Percentiles rank a stretch among this genome's conserved stretches.
phyloP scores from a whole-genome alignment of 208 protist species.

The Leishmania gerbilli region DNA sequence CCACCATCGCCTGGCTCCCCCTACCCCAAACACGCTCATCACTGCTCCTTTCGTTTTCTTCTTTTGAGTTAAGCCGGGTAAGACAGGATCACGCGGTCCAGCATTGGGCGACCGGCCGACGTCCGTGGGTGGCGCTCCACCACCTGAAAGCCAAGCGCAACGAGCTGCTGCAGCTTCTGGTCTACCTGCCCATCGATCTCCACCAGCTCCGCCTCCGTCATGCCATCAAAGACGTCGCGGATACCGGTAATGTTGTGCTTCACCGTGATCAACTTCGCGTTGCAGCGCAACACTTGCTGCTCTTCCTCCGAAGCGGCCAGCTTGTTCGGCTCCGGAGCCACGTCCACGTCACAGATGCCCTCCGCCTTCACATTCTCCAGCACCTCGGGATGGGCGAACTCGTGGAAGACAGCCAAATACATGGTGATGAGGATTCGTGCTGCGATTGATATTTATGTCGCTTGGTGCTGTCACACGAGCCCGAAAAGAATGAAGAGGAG shows the following conservation, averaged over 20 bases:
- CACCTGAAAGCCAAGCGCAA: slow-evolving; percentile 62
- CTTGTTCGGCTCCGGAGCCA: slow-evolving; percentile 41
- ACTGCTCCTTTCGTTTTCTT: background rate
- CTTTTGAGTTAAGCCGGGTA: slow-evolving; percentile 35
- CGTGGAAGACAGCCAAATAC: slow-evolving; percentile 79
- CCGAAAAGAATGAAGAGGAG: no score
- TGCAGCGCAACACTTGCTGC: slow-evolving; percentile 53
- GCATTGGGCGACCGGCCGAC: slow-evolving; percentile 72
- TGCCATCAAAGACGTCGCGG: slow-evolving; percentile 46
- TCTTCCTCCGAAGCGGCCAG: slow-evolving; percentile 64
- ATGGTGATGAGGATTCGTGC: slow-evolving; percentile 23
- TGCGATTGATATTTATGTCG: background rate
- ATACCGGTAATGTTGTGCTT: slow-evolving; percentile 48
- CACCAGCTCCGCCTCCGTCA: slow-evolving; percentile 40
- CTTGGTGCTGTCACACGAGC: background rate
- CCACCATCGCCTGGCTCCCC: background rate
- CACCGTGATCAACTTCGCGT: slow-evolving; percentile 85
- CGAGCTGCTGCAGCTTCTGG: slow-evolving; percentile 46
- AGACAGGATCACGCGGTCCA: slow-evolving; percentile 80
- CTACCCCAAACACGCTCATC: background rate
- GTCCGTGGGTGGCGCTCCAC: slow-evolving; percentile 67
- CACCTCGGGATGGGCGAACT: slow-evolving; percentile 79
- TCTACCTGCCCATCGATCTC: slow-evolving; percentile 51
- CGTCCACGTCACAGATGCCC: slow-evolving; percentile 70
- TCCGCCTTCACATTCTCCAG: slow-evolving; percentile 53